Base-by-base conservation (phyloP, 257 asterid species). In the Sherardia arvensis region DNA sequence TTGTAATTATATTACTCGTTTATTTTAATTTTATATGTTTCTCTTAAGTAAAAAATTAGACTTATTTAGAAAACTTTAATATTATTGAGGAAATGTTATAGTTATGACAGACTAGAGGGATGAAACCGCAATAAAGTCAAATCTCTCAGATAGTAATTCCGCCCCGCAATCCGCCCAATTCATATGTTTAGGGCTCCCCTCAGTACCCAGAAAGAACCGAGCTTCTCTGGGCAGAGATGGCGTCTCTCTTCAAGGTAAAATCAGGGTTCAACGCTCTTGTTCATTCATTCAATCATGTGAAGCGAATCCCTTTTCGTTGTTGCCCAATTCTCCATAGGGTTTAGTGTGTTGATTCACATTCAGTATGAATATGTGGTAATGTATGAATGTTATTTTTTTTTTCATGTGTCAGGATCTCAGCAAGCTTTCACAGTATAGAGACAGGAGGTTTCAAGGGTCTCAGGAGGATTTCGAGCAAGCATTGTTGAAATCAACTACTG, bases 391-490 rank as follows among this genome's bases (percentile, higher is more conserved):
- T 40, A 40, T 32, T 59, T 64, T 51, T 28, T 38, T n/a, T 23
- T 49, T 25, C 30, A 43, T 17, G 34, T 64, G 29, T 49, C 73
- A 92, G 97, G 99, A 92, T 75, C 91, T 83, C 69, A 86, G 69
- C 73, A 92, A 87, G 80, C 70, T 92, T 57, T 92, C 97, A 1
- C 97, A 89, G 5, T 92, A 92, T 61, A 77, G 96, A 79, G 99
- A 92, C 71, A 81, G 96, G 63, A 89, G 95, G 86, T 92, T 92
- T 76, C 74, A 85, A 58, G 99, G 99, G 66, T 63, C 88, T 9
- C 97, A 92, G 74, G 97, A 90, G 64, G 97, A 92, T 22, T 92
- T 85, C 61, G 99, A 92, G 27, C 86, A 89, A 64, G 86, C 97
- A 47, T 81, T 92, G 55, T 76, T 65, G 66, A 82, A 74, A 49